These are phyloP conservation scores for Pleurotus ostreatus DNA, from an alignment of 768 basidiomycete species.

Conservation along the genomic window DNA sequence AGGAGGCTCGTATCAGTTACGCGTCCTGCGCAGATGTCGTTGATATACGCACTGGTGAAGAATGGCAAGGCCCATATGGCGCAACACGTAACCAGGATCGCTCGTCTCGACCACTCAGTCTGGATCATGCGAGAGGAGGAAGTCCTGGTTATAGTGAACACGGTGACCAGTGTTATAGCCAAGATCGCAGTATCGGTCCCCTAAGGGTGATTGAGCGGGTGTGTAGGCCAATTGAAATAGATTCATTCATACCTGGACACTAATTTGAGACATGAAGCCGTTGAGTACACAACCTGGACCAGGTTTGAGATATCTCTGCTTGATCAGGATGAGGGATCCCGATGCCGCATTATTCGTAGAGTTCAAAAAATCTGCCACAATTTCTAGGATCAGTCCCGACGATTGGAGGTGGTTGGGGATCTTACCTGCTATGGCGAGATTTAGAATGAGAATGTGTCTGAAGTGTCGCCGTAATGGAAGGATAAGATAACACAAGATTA, in stretches of 20 bases:
- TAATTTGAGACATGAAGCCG: slow-evolving; percentile 6
- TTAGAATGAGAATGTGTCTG: slow-evolving; percentile 14
- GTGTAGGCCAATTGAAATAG: background rate
- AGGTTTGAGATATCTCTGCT: background rate
- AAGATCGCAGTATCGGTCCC: slow-evolving; percentile 13
- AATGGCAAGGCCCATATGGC: background rate
- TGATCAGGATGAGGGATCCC: slow-evolving; percentile 7
- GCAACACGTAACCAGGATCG: background rate
- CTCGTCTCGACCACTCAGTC: background rate
- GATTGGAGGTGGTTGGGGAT: background rate
- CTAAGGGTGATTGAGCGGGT: background rate
- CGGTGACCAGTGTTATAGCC: slow-evolving; percentile 13
- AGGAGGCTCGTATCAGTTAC: no score
- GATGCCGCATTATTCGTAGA: slow-evolving; percentile 4
- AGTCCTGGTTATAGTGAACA: slow-evolving; percentile 12
- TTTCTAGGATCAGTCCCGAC: background rate
- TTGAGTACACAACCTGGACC: slow-evolving; percentile 5
- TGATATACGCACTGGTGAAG: background rate
- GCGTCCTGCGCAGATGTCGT: no score
- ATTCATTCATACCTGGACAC: slow-evolving; percentile 1
- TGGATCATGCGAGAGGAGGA: background rate
- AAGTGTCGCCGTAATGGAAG: slow-evolving; percentile 11
- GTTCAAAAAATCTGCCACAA: background rate
- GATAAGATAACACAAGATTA: slow-evolving; percentile 13
- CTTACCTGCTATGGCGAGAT: slow-evolving; percentile 13